Evolutionary conservation across 2,329 filamentous ascomycete genomes (phyloP).

Genomic region (Aspergillus ruber): DNA sequence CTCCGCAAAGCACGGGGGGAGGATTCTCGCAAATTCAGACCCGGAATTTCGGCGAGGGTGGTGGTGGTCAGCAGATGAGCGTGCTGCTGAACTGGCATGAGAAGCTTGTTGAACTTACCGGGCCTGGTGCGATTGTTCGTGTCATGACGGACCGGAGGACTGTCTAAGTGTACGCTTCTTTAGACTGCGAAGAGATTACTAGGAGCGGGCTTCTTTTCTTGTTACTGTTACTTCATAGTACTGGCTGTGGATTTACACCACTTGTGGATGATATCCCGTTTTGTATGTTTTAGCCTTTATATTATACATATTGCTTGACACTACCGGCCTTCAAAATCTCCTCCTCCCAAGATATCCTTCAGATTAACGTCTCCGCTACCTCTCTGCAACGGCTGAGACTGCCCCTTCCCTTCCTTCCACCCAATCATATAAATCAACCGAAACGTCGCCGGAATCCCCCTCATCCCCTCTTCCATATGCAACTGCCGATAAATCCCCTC

Average conservation of each 20-base stretch:
- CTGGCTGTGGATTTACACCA: neutral
- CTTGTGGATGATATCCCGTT: slow-evolving; percentile 6
- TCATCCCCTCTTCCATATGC: slow-evolving; percentile 69
- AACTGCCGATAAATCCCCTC: slow-evolving; percentile 84
- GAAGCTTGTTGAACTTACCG: slow-evolving; percentile 92
- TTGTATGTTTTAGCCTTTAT: slow-evolving; percentile 11
- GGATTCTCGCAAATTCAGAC: slow-evolving; percentile 77
- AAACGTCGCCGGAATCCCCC: slow-evolving; percentile 76
- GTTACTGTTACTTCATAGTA: neutral
- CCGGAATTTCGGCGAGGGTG: slow-evolving; percentile 54
- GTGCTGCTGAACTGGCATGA: slow-evolving; percentile 97
- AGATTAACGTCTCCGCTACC: slow-evolving; percentile 83
- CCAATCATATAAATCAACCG: slow-evolving; percentile 98
- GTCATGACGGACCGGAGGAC: slow-evolving; percentile 95
- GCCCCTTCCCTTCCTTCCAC: slow-evolving; percentile 79
- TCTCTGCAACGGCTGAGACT: slow-evolving; percentile 71
- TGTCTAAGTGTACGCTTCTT: slow-evolving; percentile 47
- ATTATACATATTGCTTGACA: slow-evolving; percentile 6
- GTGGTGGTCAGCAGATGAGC: slow-evolving; percentile 85
- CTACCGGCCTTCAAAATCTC: slow-evolving; percentile 23
- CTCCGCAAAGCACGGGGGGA: slow-evolving; percentile 63
- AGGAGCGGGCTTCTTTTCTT: neutral
- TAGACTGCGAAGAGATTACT: neutral
- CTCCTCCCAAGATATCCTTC: slow-evolving; percentile 65
- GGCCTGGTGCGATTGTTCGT: slow-evolving; percentile 83